These are phyloP conservation scores for Epichloe coenophiala DNA, from an alignment of 2,329 filamentous ascomycete species.

Conservation along the genomic window DNA sequence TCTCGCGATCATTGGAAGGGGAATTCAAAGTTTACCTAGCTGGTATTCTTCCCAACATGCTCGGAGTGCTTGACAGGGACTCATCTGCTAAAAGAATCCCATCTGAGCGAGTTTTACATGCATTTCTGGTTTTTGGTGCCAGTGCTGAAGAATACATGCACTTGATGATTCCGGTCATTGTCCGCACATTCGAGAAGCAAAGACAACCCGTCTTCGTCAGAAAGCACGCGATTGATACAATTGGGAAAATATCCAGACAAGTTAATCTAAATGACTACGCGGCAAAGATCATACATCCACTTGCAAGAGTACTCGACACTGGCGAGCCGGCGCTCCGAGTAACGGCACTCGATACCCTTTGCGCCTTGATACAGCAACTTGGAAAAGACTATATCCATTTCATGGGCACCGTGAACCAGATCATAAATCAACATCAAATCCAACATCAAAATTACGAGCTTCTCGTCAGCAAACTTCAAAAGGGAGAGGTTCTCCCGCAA, in stretches of 20 bases:
- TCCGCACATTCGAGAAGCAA: constrained; percentile 83
- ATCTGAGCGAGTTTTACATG: constrained; percentile 83
- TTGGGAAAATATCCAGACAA: constrained; percentile 86
- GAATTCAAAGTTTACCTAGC: constrained; percentile 97
- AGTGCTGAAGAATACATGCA: constrained; percentile 99
- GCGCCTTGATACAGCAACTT: constrained; percentile 88
- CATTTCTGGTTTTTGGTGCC: constrained; percentile 88
- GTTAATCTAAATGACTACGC: constrained; percentile 97
- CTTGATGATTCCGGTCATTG: constrained; percentile 89
- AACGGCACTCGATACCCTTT: constrained; percentile 84
- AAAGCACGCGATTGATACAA: constrained; percentile 83
- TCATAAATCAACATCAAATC: constrained; percentile 64
- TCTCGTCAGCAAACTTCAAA: constrained; percentile 82
- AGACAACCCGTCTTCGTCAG: constrained; percentile 67
- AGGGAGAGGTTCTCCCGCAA: constrained; percentile 87
- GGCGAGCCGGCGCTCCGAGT: constrained; percentile 61
- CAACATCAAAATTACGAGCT: constrained; percentile 86
- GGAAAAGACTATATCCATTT: constrained; percentile 94
- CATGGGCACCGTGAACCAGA: constrained; percentile 83
- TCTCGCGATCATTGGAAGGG: constrained; percentile 89
- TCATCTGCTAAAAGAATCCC: constrained; percentile 59
- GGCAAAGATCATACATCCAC: constrained; percentile 87
- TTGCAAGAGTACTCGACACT: constrained; percentile 67
- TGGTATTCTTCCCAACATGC: constrained; percentile 79
- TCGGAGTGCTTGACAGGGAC: constrained; percentile 85